phyloP scores from a whole-genome alignment of 2,329 filamentous ascomycete species.

The Colletotrichum cereale region DNA sequence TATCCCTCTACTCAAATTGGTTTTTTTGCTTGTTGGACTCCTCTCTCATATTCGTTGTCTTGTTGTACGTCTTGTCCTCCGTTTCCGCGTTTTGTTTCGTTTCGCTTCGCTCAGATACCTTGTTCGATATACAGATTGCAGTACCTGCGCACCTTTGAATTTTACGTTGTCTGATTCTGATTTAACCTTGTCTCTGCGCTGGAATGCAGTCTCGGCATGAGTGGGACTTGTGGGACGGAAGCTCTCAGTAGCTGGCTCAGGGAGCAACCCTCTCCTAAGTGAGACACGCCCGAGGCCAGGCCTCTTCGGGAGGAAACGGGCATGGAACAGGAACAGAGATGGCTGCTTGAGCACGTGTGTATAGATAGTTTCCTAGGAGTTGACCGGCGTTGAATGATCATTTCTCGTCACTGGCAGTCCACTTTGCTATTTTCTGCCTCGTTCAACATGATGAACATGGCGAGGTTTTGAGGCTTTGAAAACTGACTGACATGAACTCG shows the following conservation, averaged over 20 bases:
- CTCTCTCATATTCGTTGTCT: slow-evolving; percentile 40
- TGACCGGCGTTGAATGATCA: slow-evolving; percentile 30
- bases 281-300: not conserved
- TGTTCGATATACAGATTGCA: slow-evolving; percentile 67
- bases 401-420: slow-evolving; percentile 26
- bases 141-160: slow-evolving; percentile 39
- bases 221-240: slow-evolving; percentile 7
- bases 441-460: not conserved
- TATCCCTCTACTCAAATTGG: slow-evolving; percentile 44
- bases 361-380: slow-evolving; percentile 38
- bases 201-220: slow-evolving; percentile 25
- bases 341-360: slow-evolving; percentile 31
- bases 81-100: slow-evolving; percentile 38
- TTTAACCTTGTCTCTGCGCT: slow-evolving; percentile 21
- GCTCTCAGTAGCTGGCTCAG: not conserved
- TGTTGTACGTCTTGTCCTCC: not conserved
- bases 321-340: slow-evolving; percentile 1
- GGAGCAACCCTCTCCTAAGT: not conserved
- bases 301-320: not conserved
- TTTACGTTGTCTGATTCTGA: slow-evolving; percentile 22
- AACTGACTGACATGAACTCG: not conserved
- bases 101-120: slow-evolving; percentile 63
- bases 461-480: not conserved
- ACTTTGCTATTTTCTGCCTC: not conserved
- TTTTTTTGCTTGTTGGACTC: slow-evolving; percentile 48